A percentile compares a stretch with the other conserved stretches of the same genome.
phyloP scores from a whole-genome alignment of 2,329 filamentous ascomycete genomes.

The Aspergillaceae sp. region DNA sequence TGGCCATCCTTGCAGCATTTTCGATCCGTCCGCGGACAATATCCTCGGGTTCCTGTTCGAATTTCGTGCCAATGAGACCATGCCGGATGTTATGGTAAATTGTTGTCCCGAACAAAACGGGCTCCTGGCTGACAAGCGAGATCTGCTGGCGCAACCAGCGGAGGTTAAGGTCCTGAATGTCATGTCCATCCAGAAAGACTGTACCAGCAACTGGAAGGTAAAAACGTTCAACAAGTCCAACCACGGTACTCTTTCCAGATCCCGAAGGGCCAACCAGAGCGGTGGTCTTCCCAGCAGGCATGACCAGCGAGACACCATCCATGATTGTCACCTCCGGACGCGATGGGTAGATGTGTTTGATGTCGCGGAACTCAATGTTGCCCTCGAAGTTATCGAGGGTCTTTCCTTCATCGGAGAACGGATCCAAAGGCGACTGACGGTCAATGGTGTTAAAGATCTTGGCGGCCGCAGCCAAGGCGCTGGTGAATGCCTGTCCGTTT shows the following conservation, averaged over 20 bases:
- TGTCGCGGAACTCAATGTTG: conserved; percentile 66
- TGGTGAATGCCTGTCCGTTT: conserved; percentile 77
- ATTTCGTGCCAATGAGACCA: conserved; percentile 75
- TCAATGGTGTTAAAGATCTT: conserved; percentile 97
- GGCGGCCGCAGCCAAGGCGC: conserved; percentile 68
- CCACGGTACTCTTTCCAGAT: conserved; percentile 88
- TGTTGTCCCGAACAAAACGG: conserved; percentile 78
- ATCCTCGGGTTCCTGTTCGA: conserved; percentile 60
- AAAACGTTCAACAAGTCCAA: conserved; percentile 87
- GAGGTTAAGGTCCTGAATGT: conserved; percentile 73
- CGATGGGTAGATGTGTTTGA: conserved; percentile 93
- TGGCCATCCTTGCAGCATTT: conserved; percentile 79
- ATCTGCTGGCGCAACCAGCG: conserved; percentile 89
- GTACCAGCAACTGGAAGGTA: conserved; percentile 78
- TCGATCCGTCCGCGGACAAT: conserved; percentile 63
- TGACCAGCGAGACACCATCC: conserved; percentile 66
- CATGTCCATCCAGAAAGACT: conserved; percentile 72
- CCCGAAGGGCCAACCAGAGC: conserved; percentile 91
- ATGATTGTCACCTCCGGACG: conserved; percentile 84
- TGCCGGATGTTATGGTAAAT: conserved; percentile 88
- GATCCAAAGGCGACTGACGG: conserved; percentile 73
- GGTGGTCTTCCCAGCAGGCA: conserved; percentile 85
- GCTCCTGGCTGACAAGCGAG: conserved; percentile 86
- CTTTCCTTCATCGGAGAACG: conserved; percentile 60
- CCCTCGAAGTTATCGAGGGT: conserved; percentile 67